These are phyloP conservation scores for Annona squamosa DNA, from an alignment of 164 flowering plant genomes.

Conservation along the genomic window DNA sequence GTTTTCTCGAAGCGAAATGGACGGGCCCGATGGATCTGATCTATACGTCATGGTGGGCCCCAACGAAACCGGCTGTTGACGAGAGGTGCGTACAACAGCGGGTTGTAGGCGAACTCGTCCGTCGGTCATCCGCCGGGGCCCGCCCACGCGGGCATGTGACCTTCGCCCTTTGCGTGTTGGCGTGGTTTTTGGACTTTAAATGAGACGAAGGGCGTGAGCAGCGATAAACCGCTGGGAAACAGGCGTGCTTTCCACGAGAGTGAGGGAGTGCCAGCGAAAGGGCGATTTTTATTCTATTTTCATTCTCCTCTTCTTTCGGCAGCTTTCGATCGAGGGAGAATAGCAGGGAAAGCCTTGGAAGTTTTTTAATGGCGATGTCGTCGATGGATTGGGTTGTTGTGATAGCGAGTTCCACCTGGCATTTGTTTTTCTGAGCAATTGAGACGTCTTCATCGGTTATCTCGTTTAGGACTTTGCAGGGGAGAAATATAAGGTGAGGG, in stretches of 20 bases:
- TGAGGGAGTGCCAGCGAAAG: background rate
- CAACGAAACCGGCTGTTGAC: too few relatives aligned
- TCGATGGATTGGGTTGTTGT: constrained; percentile 11
- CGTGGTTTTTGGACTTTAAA: constrained; percentile 14
- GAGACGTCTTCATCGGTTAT: background rate
- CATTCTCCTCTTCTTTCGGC: background rate
- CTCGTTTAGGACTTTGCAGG: background rate
- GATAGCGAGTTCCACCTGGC: constrained; percentile 3
- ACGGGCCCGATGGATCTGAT: too few relatives aligned
- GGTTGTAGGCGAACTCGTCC: background rate
- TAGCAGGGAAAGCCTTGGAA: background rate
- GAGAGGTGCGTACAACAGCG: too few relatives aligned
- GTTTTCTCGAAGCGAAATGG: too few relatives aligned
- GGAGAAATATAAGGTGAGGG: background rate
- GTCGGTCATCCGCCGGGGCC: background rate
- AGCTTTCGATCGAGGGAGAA: background rate
- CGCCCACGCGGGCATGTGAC: constrained; percentile 1
- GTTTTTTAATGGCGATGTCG: constrained; percentile 18
- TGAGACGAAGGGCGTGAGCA: background rate
- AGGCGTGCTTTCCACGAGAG: background rate
- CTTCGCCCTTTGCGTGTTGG: constrained; percentile 13
- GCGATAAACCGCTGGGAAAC: background rate
- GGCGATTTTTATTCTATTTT: background rate
- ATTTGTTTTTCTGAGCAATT: background rate
- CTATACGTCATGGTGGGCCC: too few relatives aligned